Conservation (phyloP, 2,329 filamentous ascomycete species). For the Neofusicoccum parvum region DNA sequence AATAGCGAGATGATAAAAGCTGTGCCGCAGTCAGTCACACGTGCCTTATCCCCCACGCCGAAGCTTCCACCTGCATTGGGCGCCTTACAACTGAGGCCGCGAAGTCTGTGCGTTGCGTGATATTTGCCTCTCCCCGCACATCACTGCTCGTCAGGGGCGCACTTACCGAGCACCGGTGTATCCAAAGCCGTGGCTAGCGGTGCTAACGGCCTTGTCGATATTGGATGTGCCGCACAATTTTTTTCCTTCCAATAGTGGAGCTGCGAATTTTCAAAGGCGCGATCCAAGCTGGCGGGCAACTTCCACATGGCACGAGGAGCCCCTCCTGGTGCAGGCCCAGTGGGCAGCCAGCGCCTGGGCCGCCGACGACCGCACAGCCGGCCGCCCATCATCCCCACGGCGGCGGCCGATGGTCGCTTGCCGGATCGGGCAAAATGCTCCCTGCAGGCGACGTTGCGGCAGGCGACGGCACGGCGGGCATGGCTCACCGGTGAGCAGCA, state of each 20-base stretch:
- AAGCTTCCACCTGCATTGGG: too few species aligned
- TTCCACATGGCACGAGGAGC: not conserved
- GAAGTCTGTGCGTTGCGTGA: slow-evolving; percentile 15
- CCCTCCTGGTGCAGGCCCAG: not conserved
- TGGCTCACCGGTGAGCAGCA: not conserved
- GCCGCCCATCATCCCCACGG: not conserved
- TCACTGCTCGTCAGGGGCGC: slow-evolving; percentile 16
- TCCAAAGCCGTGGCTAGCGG: slow-evolving; percentile 9
- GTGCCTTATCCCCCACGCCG: slow-evolving; percentile 16
- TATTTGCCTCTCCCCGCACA: slow-evolving; percentile 19
- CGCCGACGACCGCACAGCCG: not conserved
- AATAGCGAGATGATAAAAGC: not conserved
- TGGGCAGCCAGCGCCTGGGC: not conserved
- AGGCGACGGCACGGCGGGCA: not conserved
- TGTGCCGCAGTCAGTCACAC: slow-evolving; percentile 5
- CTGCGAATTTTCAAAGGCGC: not conserved
- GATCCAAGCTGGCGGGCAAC: not conserved
- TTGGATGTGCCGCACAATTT: not conserved
- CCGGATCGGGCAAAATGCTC: not conserved
- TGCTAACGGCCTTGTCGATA: slow-evolving; percentile 8
- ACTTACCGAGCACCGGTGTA: slow-evolving; percentile 12
- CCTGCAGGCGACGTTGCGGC: slow-evolving; percentile 1
- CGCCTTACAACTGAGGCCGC: slow-evolving; percentile 1
- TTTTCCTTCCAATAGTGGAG: not conserved
- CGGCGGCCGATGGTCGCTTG: not conserved